Evolutionary conservation across 352 stramenopile genomes (phyloP), one percentile per base, ranked within the genome.

Genomic region (Phytophthora aleatoria): DNA sequence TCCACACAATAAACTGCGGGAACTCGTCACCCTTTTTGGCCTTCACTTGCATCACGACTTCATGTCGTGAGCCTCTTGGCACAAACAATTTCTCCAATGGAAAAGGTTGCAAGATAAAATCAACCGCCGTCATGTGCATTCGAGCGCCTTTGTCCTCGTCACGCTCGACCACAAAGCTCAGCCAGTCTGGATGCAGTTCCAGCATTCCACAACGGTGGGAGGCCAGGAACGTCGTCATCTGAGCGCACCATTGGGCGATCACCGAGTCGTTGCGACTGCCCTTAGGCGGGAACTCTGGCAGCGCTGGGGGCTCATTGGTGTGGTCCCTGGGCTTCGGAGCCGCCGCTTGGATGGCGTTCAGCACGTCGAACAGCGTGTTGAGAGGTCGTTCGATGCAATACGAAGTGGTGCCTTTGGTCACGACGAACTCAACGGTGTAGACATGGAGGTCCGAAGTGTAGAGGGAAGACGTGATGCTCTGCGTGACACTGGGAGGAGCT

Each of bases 31-130:
- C 67, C 31, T 76, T 71, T 36, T 69, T 71, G 3, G 71, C 62
- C 9, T 72, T 74, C 28, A 92, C 65, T n/a, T 81, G 57, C 11
- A 90, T 64, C 15, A 59, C 57, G 0, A 74, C 51, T 43, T 92
- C 80, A 55, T 91, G 79, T 5, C 59, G 61, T 5, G 85, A 89
- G 1, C 81, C 82, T 71, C 66, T 72, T 15, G 74, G 15, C 6
- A 74, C 58, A 44, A 68, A 65, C 42, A 89, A 73, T 61, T 90
- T 90, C 51, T 91, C 82, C 55, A 83, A 76, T 0, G 79, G 73
- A 64, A 94, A 92, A 13, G 85, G 83, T 73, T 94, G 85, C 43
- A 92, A 52, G 55, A 94, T 90, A 65, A 94, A 94, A 55, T 91
- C 83, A 54, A 94, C 86, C 1, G 85, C 83, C 1, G 83, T 94